These are phyloP conservation scores for Panicum hallii DNA, from an alignment of 202 grass and related monocot species.

Conservation along the genomic window DNA sequence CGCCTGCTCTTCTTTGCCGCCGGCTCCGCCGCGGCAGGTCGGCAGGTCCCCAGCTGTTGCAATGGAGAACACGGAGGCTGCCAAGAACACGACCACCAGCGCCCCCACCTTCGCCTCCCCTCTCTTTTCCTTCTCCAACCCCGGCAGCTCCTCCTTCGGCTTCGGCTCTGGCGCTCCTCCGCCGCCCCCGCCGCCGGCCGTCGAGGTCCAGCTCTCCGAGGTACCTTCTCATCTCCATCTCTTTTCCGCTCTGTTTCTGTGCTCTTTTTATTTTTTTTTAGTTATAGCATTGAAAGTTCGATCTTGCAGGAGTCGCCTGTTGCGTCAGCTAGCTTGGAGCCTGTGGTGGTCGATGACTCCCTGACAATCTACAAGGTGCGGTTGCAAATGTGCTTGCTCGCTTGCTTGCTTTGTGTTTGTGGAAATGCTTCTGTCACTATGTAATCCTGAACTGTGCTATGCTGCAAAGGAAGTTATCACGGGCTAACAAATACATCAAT, in stretches of 20 bases:
- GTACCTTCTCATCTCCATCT: constrained; percentile 30
- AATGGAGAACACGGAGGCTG: constrained; percentile 43
- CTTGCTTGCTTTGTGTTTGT: constrained; percentile 1
- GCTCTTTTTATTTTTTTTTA: not conserved
- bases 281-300: not conserved
- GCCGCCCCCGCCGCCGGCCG: constrained; percentile 54
- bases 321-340: constrained; percentile 41
- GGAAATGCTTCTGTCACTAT: constrained; percentile 5
- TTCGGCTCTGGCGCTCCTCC: constrained; percentile 41
- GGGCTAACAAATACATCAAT: not conserved
- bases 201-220: constrained; percentile 71
- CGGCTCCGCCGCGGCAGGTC: not conserved
- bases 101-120: constrained; percentile 2
- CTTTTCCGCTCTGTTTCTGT: not conserved
- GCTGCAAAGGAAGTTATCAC: not conserved
- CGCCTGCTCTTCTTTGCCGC: not conserved
- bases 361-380: constrained; percentile 85
- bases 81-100: constrained; percentile 25
- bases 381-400: not conserved
- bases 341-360: constrained; percentile 57
- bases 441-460: not conserved
- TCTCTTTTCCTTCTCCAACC: constrained; percentile 59
- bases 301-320: constrained; percentile 53
- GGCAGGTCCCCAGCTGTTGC: not conserved
- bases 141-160: constrained; percentile 36